Conservation (phyloP, 179 eudicot genomes). For the Beta corolliflora region DNA sequence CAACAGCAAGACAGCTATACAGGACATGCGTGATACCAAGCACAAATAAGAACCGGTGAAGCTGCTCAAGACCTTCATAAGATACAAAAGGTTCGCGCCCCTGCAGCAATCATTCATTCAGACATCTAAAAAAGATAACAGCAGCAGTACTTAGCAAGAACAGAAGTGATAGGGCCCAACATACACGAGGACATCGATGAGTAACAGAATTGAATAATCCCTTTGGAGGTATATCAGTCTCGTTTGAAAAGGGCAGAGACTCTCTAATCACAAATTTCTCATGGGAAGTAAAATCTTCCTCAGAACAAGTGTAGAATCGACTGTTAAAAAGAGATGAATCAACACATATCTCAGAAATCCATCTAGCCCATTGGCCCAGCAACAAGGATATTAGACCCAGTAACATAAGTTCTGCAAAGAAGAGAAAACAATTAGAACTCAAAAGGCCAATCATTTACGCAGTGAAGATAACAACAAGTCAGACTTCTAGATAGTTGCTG, state of each 20-base stretch:
- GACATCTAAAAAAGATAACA: not conserved
- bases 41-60: slow-evolving; percentile 92
- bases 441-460: not conserved
- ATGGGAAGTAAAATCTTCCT: slow-evolving; percentile 55
- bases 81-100: slow-evolving; percentile 97
- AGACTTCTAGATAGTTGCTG: not conserved
- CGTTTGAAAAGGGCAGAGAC: slow-evolving; percentile 37
- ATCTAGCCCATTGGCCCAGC: slow-evolving; percentile 87
- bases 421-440: not conserved
- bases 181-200: slow-evolving; percentile 74
- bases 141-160: not conserved
- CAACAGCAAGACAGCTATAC: slow-evolving; percentile 82
- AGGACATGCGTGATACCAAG: slow-evolving; percentile 93
- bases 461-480: not conserved
- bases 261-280: slow-evolving; percentile 39
- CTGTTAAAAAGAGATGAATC: slow-evolving; percentile 85
- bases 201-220: slow-evolving; percentile 39
- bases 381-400: slow-evolving; percentile 90
- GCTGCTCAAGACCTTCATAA: slow-evolving; percentile 94
- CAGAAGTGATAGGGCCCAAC: slow-evolving; percentile 1
- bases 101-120: slow-evolving; percentile 40
- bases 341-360: slow-evolving; percentile 88
- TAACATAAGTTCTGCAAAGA: slow-evolving; percentile 77
- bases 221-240: slow-evolving; percentile 57
- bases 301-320: slow-evolving; percentile 75